Evolutionary conservation across 2,329 filamentous ascomycete species (phyloP), one percentile per base, ranked within the genome.

Genomic region (Ilyonectria mors-panacis): DNA sequence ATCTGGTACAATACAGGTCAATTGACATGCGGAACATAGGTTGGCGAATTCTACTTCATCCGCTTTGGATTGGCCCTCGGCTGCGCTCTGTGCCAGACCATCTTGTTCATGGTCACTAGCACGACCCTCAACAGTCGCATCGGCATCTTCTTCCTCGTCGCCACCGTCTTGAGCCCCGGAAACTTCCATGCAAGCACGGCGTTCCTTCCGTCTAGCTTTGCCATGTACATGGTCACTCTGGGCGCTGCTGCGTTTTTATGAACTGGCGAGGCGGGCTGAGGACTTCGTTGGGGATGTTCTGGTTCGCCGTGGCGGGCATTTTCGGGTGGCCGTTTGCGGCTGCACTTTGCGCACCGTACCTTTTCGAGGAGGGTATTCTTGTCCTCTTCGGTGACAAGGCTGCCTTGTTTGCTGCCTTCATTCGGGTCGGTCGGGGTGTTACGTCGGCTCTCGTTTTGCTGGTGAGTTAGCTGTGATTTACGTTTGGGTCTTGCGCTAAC

Each of bases 271-370:
- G 91, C 21, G 93, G 94, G 0, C 84, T 94, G 51, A 93, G 92
- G 79, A 97, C 94, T 0, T 91, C 93, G 0, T 87, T 90, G 77
- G 96, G 94, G 42, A 94, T 99, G 68, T 92, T 93, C 81, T 98
- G 94, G 91, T 97, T 98, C 77, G 94, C 93, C 15, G 83, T 94
- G 9, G 96, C 94, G 35, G 93, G 92, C 8, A 87, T 97, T 45
- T 83, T 99, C 10, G 96, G 96, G 1, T 99, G 96, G 96, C 96
- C 96, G 0, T 99, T 99, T 83, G 92, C 94, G 13, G 91, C 92
- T 42, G 95, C 94, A 10, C 85, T 99, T 45, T 90, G 93, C 62
- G 81, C 92, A 6, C 96, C 96, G 0, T 97, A 96, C 76, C 78
- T 98, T 30, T 74, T 92, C 0, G 95, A 98, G 78, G 95, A 98